Conservation (phyloP, 306 rosid genomes). For the Delonix regia region DNA sequence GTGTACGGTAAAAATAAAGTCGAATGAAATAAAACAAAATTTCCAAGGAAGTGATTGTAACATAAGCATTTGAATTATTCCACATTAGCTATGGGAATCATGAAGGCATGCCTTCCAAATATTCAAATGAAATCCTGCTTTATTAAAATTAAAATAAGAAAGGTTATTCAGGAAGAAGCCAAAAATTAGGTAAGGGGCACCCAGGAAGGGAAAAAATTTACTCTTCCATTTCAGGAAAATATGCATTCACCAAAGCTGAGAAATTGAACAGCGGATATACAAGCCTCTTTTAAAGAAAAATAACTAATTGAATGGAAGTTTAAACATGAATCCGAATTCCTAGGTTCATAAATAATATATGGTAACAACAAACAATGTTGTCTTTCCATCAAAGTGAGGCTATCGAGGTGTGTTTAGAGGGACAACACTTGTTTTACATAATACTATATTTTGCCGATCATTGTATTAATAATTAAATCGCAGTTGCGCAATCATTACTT, state of each 20-base stretch:
- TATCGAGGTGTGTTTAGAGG: background rate
- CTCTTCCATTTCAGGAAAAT: conserved; percentile 9
- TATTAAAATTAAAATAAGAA: background rate
- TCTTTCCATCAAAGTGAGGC: background rate
- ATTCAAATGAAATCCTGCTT: conserved; percentile 15
- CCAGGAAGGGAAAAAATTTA: conserved; percentile 5
- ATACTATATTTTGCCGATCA: conserved; percentile 2
- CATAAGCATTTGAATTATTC: background rate
- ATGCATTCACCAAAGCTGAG: conserved; percentile 10
- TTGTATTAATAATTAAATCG: conserved; percentile 1
- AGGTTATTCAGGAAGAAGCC: conserved; percentile 8
- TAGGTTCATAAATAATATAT: background rate
- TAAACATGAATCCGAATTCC: background rate
- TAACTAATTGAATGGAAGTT: background rate
- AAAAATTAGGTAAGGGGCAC: background rate
- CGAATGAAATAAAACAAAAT: no score
- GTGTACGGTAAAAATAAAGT: background rate
- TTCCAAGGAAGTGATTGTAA: conserved; percentile 10
- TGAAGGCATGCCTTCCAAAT: background rate
- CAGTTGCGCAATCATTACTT: background rate
- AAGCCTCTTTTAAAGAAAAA: background rate
- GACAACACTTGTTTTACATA: background rate
- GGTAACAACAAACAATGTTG: background rate
- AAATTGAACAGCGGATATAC: conserved; percentile 3
- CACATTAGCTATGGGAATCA: background rate